A percentile compares a stretch with the other conserved stretches of the same genome.
phyloP scores from a whole-genome alignment of 768 basidiomycete genomes.

The Chalciporus chontae region DNA sequence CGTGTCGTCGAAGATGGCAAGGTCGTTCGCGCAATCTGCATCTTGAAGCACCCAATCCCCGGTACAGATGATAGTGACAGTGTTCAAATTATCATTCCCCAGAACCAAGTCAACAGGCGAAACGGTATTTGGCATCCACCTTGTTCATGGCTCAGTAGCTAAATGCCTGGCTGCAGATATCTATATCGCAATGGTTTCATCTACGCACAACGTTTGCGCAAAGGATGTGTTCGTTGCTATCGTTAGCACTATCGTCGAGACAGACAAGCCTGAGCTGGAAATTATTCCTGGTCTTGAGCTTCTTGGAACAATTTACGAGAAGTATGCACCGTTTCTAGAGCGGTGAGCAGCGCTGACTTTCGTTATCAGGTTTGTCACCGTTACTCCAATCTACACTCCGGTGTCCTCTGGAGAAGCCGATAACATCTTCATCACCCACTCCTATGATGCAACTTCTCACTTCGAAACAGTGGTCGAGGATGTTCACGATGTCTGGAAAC shows the following conservation, averaged over 20 bases:
- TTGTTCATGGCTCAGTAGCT: slow-evolving; percentile 1
- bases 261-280: slow-evolving; percentile 85
- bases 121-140: slow-evolving; percentile 60
- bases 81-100: slow-evolving; percentile 96
- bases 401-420: slow-evolving; percentile 77
- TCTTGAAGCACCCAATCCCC: slow-evolving; percentile 97
- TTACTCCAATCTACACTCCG: slow-evolving; percentile 86
- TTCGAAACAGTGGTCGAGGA: slow-evolving; percentile 99
- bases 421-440: slow-evolving; percentile 95
- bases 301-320: slow-evolving; percentile 89
- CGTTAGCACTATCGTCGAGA: slow-evolving; percentile 98
- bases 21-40: slow-evolving; percentile 94
- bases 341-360: slow-evolving; percentile 6
- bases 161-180: slow-evolving; percentile 61
- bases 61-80: slow-evolving; percentile 95
- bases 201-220: slow-evolving; percentile 96
- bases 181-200: slow-evolving; percentile 96
- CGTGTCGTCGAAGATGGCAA: slow-evolving; percentile 90
- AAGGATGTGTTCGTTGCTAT: slow-evolving; percentile 96
- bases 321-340: slow-evolving; percentile 47
- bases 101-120: slow-evolving; percentile 91
- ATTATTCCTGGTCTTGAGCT: slow-evolving; percentile 90
- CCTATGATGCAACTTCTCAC: slow-evolving; percentile 98
- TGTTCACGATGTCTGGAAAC: slow-evolving; percentile 93
- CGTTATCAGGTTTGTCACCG: slow-evolving; percentile 74